A percentile compares a stretch with the other conserved stretches of the same genome.
Conservation (phyloP, 108 stramenopile species). For the Licmophora abbreviata region DNA sequence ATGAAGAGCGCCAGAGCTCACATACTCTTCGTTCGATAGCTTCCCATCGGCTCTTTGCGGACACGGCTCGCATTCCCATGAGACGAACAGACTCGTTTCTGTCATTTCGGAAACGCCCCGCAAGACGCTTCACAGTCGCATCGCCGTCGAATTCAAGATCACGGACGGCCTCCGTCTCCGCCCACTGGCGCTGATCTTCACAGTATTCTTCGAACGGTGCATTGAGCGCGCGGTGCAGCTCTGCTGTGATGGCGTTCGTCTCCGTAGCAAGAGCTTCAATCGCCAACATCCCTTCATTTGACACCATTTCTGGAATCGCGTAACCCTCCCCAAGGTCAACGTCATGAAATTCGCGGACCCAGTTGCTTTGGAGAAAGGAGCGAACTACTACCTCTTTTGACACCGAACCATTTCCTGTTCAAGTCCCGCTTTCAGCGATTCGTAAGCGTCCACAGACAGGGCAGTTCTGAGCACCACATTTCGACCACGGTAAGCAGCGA, state of each 20-base stretch:
- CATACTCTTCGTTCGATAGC: constrained; percentile 26
- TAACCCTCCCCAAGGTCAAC: constrained; percentile 16
- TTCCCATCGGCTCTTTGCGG: constrained; percentile 36
- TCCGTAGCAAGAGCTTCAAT: constrained; percentile 39
- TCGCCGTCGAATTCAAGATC: constrained; percentile 70
- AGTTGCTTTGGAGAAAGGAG: constrained; percentile 42
- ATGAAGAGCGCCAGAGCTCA: constrained; percentile 30
- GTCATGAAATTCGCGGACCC: constrained; percentile 51
- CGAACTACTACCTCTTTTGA: constrained; percentile 44
- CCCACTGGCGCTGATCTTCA: constrained; percentile 69
- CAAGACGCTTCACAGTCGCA: constrained; percentile 33
- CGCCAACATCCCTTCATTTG: constrained; percentile 23
- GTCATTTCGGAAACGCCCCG: constrained; percentile 30
- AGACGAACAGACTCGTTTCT: constrained; percentile 22
- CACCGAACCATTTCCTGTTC: constrained; percentile 15
- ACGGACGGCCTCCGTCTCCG: constrained; percentile 78
- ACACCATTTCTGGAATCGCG: constrained; percentile 43
- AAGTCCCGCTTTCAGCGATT: constrained; percentile 37
- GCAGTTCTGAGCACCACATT: constrained; percentile 44
- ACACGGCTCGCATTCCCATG: constrained; percentile 8
- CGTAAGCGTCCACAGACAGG: constrained; percentile 45
- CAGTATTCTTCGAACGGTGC: constrained; percentile 57
- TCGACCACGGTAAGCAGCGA: constrained; percentile 46
- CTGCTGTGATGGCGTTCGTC: constrained; percentile 35
- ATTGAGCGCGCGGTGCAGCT: constrained; percentile 50